Evolutionary conservation across 2,329 filamentous ascomycete genomes (phyloP), one percentile per base, ranked within the genome.

Genomic region (Fusarium proliferatum): DNA sequence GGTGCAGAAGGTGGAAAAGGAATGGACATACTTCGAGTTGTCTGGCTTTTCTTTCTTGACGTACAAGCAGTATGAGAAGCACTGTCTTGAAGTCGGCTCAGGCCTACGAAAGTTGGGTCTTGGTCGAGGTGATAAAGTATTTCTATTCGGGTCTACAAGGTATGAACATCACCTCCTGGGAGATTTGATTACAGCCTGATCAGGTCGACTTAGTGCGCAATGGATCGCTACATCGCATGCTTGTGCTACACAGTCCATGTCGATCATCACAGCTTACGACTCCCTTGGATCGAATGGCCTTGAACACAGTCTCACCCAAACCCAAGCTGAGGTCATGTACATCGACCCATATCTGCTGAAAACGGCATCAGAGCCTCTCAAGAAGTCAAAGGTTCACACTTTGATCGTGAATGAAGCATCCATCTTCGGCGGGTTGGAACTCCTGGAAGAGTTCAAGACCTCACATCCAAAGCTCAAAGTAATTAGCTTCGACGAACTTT

Each of bases 241-340:
- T n/a, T 86, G 92, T 89, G 84, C 91, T 19, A 95, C 95, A 17
- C 96, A 98, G 82, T 95, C 94, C 36, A 90, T 98, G 81, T 91
- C 93, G 60, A 95, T 98, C 72, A 95, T 97, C 57, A 98, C 96
- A 48, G 95, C 95, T 51, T 97, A 98, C 82, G 95, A 97, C 81
- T 97, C 94, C 30, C 91, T 98, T 41, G 95, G 95, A 57, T 90
- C 94, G 78, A 90, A 91, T 69, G 95, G 95, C 48, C 88, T 98
- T 69, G 90, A 92, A 83, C 95, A 97, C 85, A 97, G 94, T 4
- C 88, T 98, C 69, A 86, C 91, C n/a, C 93, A 97, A 83, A 96
- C 94, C 51, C 86, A 91, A 68, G 92, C 94, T 52, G 91, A 91
- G 76, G 91, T 92, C 81, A 95, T 98, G 85, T 97, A 95, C 82